Base-by-base conservation (phyloP, 495 filamentous ascomycete species). In the Aspergillus hancockii region DNA sequence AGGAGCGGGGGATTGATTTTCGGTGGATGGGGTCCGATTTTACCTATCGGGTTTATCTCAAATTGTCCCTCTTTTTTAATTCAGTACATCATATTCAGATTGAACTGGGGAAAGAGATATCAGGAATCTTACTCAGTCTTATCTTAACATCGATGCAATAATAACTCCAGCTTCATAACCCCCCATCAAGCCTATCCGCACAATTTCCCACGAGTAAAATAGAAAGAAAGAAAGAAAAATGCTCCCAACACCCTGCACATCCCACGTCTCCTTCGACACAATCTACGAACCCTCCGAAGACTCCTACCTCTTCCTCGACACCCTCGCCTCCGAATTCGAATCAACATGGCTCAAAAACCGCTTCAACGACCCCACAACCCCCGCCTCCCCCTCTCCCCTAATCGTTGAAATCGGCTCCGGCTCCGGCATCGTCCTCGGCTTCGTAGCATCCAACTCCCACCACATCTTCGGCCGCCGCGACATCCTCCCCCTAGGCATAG, bases 241-340 rank as follows among this genome's bases (percentile, higher is more conserved):
- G 91, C 85, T 98, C 16, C 92, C 92, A 9, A 98, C 93, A 12
- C 94, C 94, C 1, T 89, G 89, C 52, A 98, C 94, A 18, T 86
- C 88, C 21, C 94, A 98, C 75, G 88, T 97, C 56, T 83, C 89
- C 56, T 92, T 91, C 72, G 79, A 89, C 68, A 85, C 85, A 28
- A 84, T 97, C 64, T 98, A 98, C 75, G 90, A 96, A 68, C 94
- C 94, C 43, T 87, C 93, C 12, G 94, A 97, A 74, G 94, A 98
- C 73, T 95, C 91, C 18, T 98, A 88, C 70, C 84, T 98, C n/a
- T 80, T 98, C 34, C 83, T 98, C 25, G 94, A 98, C 77, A 94
- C 92, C 0, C 80, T 98, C 28, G 91, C 92, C n/a, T 87, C 87
- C 4, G 41, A 75, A 10, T 68, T 81, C 13, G 90, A 96, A 73